Evolutionary conservation across 106 monocot genomes (phyloP).

Genomic region (Posidonia australis): DNA sequence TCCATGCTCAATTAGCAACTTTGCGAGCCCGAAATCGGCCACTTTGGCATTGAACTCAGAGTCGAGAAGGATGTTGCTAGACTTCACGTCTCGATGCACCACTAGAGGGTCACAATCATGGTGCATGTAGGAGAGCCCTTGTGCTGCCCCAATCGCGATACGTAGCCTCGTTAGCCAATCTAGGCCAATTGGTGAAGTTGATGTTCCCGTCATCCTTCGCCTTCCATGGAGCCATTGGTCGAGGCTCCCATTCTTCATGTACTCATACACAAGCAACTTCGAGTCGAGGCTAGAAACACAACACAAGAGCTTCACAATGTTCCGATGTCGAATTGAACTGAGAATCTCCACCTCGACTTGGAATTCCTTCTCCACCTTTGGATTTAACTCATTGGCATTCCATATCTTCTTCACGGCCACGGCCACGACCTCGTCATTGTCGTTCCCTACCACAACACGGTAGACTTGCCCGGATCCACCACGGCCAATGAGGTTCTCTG

Average conservation of each 20-base stretch:
- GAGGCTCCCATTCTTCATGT: conserved; percentile 73
- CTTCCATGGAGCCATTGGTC: conserved; percentile 51
- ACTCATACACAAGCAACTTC: conserved; percentile 81
- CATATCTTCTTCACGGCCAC: conserved; percentile 24
- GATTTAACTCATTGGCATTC: neutral
- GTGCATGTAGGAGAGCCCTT: conserved; percentile 74
- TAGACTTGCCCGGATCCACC: conserved; percentile 19
- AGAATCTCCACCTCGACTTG: conserved; percentile 35
- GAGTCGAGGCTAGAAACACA: conserved; percentile 46
- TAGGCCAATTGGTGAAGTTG: too few species aligned
- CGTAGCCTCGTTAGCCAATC: conserved; percentile 61
- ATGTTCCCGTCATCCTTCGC: neutral
- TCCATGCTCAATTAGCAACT: conserved; percentile 27
- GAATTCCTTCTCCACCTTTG: conserved; percentile 9
- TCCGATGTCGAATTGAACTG: conserved; percentile 41
- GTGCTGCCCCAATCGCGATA: conserved; percentile 57
- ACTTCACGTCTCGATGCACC: conserved; percentile 75
- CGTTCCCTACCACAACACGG: too few species aligned
- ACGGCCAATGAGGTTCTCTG: conserved; percentile 3
- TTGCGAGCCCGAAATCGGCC: conserved; percentile 77
- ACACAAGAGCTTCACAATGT: conserved; percentile 70
- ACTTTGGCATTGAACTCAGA: conserved; percentile 38
- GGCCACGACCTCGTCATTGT: conserved; percentile 3
- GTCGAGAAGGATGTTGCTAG: conserved; percentile 73
- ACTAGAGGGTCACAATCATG: conserved; percentile 46